These are phyloP conservation scores for Sindora glabra DNA, from an alignment of 306 rosid genomes.

Conservation along the genomic window DNA sequence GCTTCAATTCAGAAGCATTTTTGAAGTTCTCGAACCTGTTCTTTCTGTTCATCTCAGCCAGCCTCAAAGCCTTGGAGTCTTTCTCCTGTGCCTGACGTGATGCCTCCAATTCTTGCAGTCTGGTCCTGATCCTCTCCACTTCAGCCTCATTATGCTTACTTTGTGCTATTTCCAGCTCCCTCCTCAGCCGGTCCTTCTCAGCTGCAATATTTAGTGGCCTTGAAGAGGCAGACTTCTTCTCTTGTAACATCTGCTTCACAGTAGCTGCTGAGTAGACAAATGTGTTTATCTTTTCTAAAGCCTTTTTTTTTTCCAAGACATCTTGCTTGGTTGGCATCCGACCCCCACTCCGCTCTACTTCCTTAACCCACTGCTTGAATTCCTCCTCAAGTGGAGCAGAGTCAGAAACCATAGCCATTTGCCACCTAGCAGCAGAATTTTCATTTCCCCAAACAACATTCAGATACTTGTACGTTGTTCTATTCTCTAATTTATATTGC, in stretches of 20 bases:
- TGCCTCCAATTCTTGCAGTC: conserved; percentile 68
- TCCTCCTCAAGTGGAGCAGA: conserved; percentile 71
- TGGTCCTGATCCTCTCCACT: conserved; percentile 56
- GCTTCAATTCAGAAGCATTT: conserved; percentile 77
- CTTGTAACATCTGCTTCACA: conserved; percentile 86
- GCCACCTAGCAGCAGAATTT: conserved; percentile 91
- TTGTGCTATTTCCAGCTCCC: conserved; percentile 62
- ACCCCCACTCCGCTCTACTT: conserved; percentile 77
- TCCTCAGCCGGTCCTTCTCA: conserved; percentile 84
- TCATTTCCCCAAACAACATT: conserved; percentile 94
- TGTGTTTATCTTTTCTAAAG: conserved; percentile 53
- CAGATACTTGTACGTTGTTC: conserved; percentile 67
- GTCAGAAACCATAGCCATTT: conserved; percentile 96
- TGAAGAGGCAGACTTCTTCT: conserved; percentile 71
- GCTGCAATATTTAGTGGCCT: conserved; percentile 85
- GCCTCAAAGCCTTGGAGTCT: conserved; percentile 77
- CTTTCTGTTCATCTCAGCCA: conserved; percentile 92
- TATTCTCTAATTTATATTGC: conserved; percentile 71
- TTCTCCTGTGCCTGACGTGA: conserved; percentile 38
- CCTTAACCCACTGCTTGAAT: conserved; percentile 83
- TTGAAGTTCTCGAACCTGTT: conserved; percentile 93
- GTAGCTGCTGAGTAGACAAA: conserved; percentile 88
- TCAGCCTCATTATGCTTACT: conserved; percentile 53
- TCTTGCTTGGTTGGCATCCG: conserved; percentile 65
- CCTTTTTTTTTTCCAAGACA: conserved; percentile 53